These are phyloP conservation scores for Podaxis rugospora DNA, from an alignment of 768 basidiomycete genomes.

Conservation along the genomic window DNA sequence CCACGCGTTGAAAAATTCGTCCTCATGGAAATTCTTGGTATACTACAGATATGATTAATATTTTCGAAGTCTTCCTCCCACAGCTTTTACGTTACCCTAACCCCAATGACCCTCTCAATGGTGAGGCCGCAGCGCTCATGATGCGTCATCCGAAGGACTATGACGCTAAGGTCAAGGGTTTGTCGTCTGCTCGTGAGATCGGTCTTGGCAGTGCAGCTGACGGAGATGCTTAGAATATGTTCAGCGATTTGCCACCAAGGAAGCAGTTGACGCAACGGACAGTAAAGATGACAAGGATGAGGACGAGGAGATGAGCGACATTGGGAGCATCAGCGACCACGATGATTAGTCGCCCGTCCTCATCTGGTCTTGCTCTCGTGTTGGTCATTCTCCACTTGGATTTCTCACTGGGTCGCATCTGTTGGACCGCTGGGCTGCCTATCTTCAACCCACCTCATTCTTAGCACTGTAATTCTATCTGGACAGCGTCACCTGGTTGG, in stretches of 20 bases:
- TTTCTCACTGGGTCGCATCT: conserved; percentile 8
- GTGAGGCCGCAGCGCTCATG: conserved; percentile 93
- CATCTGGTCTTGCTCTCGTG: not conserved
- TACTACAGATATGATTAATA: conserved; percentile 92
- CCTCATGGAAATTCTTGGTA: not conserved
- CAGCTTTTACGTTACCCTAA: conserved; percentile 97
- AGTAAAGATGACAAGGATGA: conserved; percentile 64
- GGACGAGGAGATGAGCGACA: conserved; percentile 85
- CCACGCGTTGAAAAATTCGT: not conserved
- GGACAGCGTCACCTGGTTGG: not conserved
- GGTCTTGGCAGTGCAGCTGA: not conserved
- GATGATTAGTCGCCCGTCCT: conserved; percentile 37
- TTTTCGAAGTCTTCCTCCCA: conserved; percentile 97
- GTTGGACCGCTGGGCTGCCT: conserved; percentile 7
- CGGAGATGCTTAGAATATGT: conserved; percentile 72
- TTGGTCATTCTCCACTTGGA: not conserved
- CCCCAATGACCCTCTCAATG: conserved; percentile 96
- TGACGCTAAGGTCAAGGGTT: conserved; percentile 90
- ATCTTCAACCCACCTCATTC: not conserved
- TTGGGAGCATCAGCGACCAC: conserved; percentile 72
- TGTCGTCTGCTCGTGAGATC: conserved; percentile 13
- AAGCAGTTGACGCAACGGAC: conserved; percentile 74
- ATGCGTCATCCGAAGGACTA: conserved; percentile 98
- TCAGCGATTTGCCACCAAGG: conserved; percentile 89
- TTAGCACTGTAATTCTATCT: conserved; percentile 7